Base-by-base conservation (phyloP, 2,329 filamentous ascomycete genomes). In the Colletotrichum sp. region DNA sequence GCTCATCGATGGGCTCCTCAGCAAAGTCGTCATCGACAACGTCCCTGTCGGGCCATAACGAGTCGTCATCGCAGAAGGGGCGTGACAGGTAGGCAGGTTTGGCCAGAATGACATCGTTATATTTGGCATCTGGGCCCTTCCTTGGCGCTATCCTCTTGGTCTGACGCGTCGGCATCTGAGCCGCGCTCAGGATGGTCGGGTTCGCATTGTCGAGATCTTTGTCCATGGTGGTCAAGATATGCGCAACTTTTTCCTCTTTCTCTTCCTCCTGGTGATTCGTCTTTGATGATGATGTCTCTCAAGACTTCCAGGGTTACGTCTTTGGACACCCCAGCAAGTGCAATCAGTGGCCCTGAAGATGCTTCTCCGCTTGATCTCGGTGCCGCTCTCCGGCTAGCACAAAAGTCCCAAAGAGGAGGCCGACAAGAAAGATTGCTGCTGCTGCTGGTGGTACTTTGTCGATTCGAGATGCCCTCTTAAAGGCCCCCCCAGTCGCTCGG, bases 1-100 rank as follows among this genome's bases (percentile, higher is more conserved):
- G 97, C 84, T 98, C 95, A 82, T 99, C 97, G 79, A 99, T 98
- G 73, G 94, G 94, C 80, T 99, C 96, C 43, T 93, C 89, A 2
- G 88, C 87, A 65, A 92, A 89, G 74, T 93, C 91, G 74, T 92
- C 91, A 67, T 91, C 87, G 66, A 84, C 87, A 64, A 86, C 83
- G 24, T 82, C 81, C 67, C 79, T 80, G 52, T 81, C 82, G 63
- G 82, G 80, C 81, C 84, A 86, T 78, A 83, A 82, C 32, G 83
- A 81, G 61, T 82, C 80, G 65, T 85, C 84, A 34, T 82, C 79
- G 36, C 80, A 84, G 79, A 87, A 86, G 7, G 86, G 85, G 60
- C 81, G 81, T 59, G 83, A 82, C 74, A 88, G 80, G 79, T 87
- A 89, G 26, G 85, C 83, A 5, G 86, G 87, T 79, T 85, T 87